Percentiles rank a stretch among this genome's conserved stretches.
phyloP scores from a whole-genome alignment of 306 rosid genomes.

The Rosa persica region DNA sequence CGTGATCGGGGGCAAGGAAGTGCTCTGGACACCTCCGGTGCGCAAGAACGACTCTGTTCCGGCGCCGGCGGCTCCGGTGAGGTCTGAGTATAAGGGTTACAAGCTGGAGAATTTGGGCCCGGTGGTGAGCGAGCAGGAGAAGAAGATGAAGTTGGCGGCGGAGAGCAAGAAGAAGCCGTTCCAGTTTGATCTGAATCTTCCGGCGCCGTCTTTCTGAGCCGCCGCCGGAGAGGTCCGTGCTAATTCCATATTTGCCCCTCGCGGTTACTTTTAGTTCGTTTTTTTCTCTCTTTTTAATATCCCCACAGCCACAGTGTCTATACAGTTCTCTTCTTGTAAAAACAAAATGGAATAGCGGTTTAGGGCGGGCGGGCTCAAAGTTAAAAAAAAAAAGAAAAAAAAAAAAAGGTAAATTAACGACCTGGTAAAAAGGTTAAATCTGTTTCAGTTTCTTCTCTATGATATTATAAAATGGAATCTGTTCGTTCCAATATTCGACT shows the following conservation, averaged over 20 bases:
- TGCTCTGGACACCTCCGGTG: constrained; percentile 35
- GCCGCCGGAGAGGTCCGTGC: neutral
- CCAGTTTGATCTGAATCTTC: constrained; percentile 56
- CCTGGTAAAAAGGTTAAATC: neutral
- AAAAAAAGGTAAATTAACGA: neutral
- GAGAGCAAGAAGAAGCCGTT: constrained; percentile 44
- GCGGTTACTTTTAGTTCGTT: constrained; percentile 15
- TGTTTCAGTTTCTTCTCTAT: neutral
- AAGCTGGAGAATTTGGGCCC: constrained; percentile 48
- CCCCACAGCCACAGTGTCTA: neutral
- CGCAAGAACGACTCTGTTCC: constrained; percentile 10
- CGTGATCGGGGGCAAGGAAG: neutral
- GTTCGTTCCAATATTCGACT: neutral
- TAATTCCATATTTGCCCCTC: constrained; percentile 20
- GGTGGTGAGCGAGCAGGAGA: constrained; percentile 39
- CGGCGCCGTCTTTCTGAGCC: constrained; percentile 55
- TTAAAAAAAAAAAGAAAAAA: neutral
- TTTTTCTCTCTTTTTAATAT: too few species aligned
- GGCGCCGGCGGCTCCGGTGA: constrained; percentile 14
- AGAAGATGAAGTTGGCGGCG: constrained; percentile 6
- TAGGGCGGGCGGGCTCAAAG: neutral
- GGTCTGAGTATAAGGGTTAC: constrained; percentile 60
- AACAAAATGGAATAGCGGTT: neutral
- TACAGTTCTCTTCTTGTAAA: neutral
- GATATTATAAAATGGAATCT: neutral